Base-by-base conservation (phyloP, 345 rosid species). In the Syzygium aqueum region DNA sequence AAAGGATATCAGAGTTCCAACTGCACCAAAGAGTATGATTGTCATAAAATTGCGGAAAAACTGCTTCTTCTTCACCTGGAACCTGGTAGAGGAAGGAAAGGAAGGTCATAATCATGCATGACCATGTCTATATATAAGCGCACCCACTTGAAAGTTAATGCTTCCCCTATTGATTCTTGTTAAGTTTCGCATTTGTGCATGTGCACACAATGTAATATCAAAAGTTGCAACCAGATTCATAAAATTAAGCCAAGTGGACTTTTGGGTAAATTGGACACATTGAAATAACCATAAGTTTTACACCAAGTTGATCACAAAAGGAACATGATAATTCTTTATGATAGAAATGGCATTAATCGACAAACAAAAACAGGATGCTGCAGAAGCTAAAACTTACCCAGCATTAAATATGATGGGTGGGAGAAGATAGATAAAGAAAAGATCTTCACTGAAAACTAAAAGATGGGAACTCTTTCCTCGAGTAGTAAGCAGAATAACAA, bases 21-120 rank as follows among this genome's bases (percentile, higher is more conserved):
- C 77, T 59, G 98, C 99, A 85, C 99, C 99, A 91, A 95, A 97
- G 86, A 97, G 90, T 91, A 94, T 94, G 89, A 97, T 96, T 57
- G 99, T 97, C 96, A 95, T 93, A 91, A 97, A 97, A 91, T 97
- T 97, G 90, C 96, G 98, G 87, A 97, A 97, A 91, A 97, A 97
- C 84, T 95, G 99, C 93, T 97, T 97, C 95, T 97, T 97, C 94
- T 97, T 97, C 91, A 97, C 99, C 89, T 97, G 99, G 91, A 97
- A 97, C 90, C 99, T 97, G 93, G 50, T 56, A 87, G 22, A 85
- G 51, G 43, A 67, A 53, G 40, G 77, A 67, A 84, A 46, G 85
- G 28, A n/a, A 53, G 59, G 14, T 51, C 57, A 84, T 12, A 53
- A 84, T 52, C 37, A 53, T 30, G n/a, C 27, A 84, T 5, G 28